phyloP scores from a whole-genome alignment of 2,329 filamentous ascomycete genomes.

The Sordariomycetes sp. region DNA sequence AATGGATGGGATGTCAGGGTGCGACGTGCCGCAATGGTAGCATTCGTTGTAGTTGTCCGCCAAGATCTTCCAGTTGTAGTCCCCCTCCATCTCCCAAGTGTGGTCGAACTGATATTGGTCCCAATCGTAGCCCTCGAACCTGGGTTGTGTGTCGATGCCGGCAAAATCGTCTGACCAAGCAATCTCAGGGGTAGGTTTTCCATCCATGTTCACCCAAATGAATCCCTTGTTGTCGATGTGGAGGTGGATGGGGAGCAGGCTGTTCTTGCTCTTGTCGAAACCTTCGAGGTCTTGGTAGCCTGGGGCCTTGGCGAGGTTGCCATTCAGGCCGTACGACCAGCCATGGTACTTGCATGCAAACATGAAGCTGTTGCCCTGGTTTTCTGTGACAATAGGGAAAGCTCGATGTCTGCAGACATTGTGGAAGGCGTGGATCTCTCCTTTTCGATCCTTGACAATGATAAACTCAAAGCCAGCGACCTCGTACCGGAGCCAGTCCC shows the following conservation, averaged over 20 bases:
- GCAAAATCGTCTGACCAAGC: constrained; percentile 43
- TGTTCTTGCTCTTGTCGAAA: constrained; percentile 47
- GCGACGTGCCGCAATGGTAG: constrained; percentile 52
- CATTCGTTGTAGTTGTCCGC: constrained; percentile 60
- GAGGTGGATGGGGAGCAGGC: constrained; percentile 44
- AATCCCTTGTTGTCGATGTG: constrained; percentile 45
- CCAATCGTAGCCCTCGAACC: constrained; percentile 36
- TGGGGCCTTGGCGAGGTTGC: constrained; percentile 50
- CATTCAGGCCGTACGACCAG: constrained; percentile 51
- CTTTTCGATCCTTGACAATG: constrained; percentile 37
- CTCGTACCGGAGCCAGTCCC: constrained; percentile 47
- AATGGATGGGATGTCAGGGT: constrained; percentile 48
- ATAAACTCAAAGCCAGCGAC: constrained; percentile 48
- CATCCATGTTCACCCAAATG: constrained; percentile 50
- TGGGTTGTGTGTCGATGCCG: constrained; percentile 33
- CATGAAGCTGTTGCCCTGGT: constrained; percentile 39
- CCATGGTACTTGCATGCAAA: constrained; percentile 54
- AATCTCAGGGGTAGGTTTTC: constrained; percentile 30
- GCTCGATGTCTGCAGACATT: constrained; percentile 55
- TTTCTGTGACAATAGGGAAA: constrained; percentile 44
- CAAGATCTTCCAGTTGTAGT: constrained; percentile 52
- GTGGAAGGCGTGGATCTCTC: constrained; percentile 49
- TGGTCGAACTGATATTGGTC: constrained; percentile 49
- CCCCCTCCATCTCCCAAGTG: constrained; percentile 44
- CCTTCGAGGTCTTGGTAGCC: constrained; percentile 45